Evolutionary conservation across 2,329 filamentous ascomycete genomes (phyloP).

Genomic region (Chaetomiaceae sp.): DNA sequence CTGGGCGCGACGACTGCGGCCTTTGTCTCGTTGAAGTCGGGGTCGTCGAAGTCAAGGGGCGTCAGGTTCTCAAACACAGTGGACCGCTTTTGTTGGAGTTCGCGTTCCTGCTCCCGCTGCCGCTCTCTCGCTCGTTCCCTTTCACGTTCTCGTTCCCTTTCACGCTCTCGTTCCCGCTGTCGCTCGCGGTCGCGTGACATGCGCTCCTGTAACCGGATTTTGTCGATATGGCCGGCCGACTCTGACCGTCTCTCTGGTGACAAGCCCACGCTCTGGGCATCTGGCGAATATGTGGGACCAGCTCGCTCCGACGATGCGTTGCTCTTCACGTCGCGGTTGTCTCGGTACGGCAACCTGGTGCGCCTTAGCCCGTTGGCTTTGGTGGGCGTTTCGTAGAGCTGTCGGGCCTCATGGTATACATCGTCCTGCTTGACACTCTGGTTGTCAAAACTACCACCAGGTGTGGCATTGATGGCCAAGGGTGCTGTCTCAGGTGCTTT

Average conservation of each 20-base stretch:
- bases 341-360: conserved; percentile 39
- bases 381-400: conserved; percentile 28
- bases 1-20: conserved; percentile 28
- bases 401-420: conserved; percentile 26
- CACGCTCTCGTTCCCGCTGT: conserved; percentile 22
- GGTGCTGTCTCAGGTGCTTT: conserved; percentile 25
- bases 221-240: conserved; percentile 21
- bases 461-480: conserved; percentile 17
- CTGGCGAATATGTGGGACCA: conserved; percentile 18
- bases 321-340: conserved; percentile 30
- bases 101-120: conserved; percentile 22
- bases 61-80: conserved; percentile 29
- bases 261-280: conserved; percentile 19
- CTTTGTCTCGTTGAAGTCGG: conserved; percentile 27
- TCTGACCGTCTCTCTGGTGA: conserved; percentile 24
- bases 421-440: conserved; percentile 24
- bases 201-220: conserved; percentile 25
- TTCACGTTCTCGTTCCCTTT: conserved; percentile 17
- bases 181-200: conserved; percentile 22
- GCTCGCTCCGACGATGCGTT: conserved; percentile 22
- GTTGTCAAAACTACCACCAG: conserved; percentile 23
- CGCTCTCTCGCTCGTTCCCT: conserved; percentile 19
- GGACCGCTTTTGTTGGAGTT: conserved; percentile 28
- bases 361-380: conserved; percentile 29
- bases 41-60: conserved; percentile 24